Percentiles rank a stretch among this genome's conserved stretches.
These are phyloP conservation scores for Nigrospora osmanthi DNA, from an alignment of 2,329 filamentous ascomycete species.

Conservation along the genomic window DNA sequence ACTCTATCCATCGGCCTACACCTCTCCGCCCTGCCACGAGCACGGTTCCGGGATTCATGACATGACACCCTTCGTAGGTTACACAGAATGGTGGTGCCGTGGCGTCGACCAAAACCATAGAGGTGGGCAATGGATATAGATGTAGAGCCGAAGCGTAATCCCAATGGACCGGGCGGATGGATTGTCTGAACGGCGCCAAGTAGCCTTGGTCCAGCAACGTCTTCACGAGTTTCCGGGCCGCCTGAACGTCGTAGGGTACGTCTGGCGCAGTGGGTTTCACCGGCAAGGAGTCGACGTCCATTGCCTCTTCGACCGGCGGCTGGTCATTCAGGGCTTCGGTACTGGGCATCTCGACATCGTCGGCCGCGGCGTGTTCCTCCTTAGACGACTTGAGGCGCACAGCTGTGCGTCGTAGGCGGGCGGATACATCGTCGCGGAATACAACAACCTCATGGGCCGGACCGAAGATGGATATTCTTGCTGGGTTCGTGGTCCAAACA, in stretches of 20 bases:
- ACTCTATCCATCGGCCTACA: constrained; percentile 80
- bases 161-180: constrained; percentile 78
- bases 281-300: constrained; percentile 34
- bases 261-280: constrained; percentile 15
- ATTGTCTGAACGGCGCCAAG: constrained; percentile 78
- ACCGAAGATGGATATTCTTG: constrained; percentile 76
- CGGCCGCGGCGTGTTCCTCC: constrained; percentile 6
- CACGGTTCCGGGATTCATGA: constrained; percentile 83
- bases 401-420: constrained; percentile 67
- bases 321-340: constrained; percentile 13
- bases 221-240: constrained; percentile 75
- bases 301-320: constrained; percentile 18
- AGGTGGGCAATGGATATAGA: constrained; percentile 81
- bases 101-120: constrained; percentile 74
- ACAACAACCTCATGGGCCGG: constrained; percentile 81
- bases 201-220: constrained; percentile 87
- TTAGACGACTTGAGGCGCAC: constrained; percentile 55
- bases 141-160: constrained; percentile 71
- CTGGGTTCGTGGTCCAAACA: constrained; percentile 84
- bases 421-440: constrained; percentile 79
- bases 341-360: constrained; percentile 25
- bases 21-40: constrained; percentile 61
- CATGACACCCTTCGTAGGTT: constrained; percentile 91
- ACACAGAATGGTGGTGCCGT: constrained; percentile 77
- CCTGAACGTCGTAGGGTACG: constrained; percentile 42